Base-by-base conservation (phyloP, 2,329 filamentous ascomycete genomes). In the Mycosphaerelloides madeirae region DNA sequence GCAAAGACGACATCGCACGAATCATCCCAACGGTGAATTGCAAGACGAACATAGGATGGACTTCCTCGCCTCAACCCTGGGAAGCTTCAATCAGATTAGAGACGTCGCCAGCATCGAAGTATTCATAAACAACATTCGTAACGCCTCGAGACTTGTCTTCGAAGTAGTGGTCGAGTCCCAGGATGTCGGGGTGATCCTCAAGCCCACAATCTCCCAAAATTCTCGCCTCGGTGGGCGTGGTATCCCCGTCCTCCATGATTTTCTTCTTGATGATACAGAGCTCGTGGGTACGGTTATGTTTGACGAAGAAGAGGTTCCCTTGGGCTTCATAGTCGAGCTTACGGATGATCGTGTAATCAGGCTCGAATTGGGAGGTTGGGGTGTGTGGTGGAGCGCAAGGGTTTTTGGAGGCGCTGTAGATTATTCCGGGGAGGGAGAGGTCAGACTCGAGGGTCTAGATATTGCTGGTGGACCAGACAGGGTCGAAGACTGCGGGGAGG, bases 11-110 rank as follows among this genome's bases (percentile, higher is more conserved):
- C 4, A 63, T 35, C 2, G 55, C 59, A 13, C 55, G 40, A 35
- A 51, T 43, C 47, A 64, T 50, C n/a, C 46, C 50, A 19, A 46
- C 45, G 41, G 58, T 44, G 41, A 57, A 51, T 38, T 58, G 55
- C 7, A 58, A 44, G 15, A 56, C 38, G 47, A 62, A 51, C 1
- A 38, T 38, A 12, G 47, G 46, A 3, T 55, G 55, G 8, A 48
- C 14, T 6, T 20, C 20, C 12, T 43, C 15, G 3, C 29, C 19
- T 6, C 6, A n/a, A 2, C 15, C 4, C 12, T 39, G 14, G 14
- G 46, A 46, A 18, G 50, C 42, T 1, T 33, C 3, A 20, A 52
- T 39, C 16, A 56, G 44, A 14, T 51, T 45, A 25, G 34, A 15
- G 1, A 60, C 19, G 25, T 60, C 58, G 6, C 58, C 58, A n/a